Base-by-base conservation (phyloP, 2,329 filamentous ascomycete genomes). In the Cytospora schulzeri region DNA sequence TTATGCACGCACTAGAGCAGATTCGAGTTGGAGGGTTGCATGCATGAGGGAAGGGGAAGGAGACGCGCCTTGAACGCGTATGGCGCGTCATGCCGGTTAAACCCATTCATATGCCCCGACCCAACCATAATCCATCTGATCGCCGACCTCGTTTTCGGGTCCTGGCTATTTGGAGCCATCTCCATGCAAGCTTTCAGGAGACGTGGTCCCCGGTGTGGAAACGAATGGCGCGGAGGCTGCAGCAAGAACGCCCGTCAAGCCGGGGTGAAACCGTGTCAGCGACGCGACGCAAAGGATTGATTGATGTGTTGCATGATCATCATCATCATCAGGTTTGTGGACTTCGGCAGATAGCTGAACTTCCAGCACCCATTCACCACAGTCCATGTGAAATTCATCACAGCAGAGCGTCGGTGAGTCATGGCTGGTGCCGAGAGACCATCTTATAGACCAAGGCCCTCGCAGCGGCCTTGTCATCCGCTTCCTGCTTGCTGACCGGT, bases 1-100 rank as follows among this genome's bases (percentile, higher is more conserved):
- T 26, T 48, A 56, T 41, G 48, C 61, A 59, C 33, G 57, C 57
- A 52, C 65, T 61, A 38, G 45, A 57, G 62, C 38, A 52, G 55
- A 26, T 45, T 41, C 26, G 38, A 53, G 61, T 38, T 59, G 31
- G 50, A 61, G 61, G 61, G 53, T 54, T 31, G 53, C 48, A 56
- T 50, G 62, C 60, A 35, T 35, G 11, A 4, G 9, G 4, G 29
- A 4, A 31, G 4, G 29, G 54, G 54, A 51, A 56, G 52, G 51
- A 45, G 53, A 57, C 55, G 56, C 50, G 41, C 57, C 52, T 3
- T 31, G 52, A 26, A 64, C 65, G 65, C 65, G 62, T 35, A 53
- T 41, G 54, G 57, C 65, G 65, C 65, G 65, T 64, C 62, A 61
- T 48, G 57, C 61, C 64, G 52, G 61, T 41, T 29, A 38, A 51